Base-by-base conservation (phyloP, 2,329 filamentous ascomycete species). In the Trichoderma harzianum region DNA sequence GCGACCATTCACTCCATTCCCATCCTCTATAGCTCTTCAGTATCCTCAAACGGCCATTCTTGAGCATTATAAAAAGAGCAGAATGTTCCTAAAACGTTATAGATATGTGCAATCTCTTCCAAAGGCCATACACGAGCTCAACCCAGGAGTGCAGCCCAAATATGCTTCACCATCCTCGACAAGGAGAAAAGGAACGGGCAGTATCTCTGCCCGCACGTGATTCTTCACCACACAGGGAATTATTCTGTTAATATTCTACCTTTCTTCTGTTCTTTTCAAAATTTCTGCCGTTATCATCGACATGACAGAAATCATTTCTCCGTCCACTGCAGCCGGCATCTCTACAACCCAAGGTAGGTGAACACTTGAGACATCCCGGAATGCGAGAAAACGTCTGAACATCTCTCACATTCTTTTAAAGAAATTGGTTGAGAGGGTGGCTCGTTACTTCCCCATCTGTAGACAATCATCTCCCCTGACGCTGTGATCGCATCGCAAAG, bases 1-100 rank as follows among this genome's bases (percentile, higher is more conserved):
- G 51, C 34, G n/a, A 28, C 53, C 51, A 39, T 43, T 67, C 55
- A 55, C 30, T 67, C 43, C 18, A 67, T 26, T 4, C 6, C 16
- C 10, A 10, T 43, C 7, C 53, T 67, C 43, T 32, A 2, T 1
- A 7, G 24, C 7, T 26, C 53, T 58, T 1, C 51, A 67, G 5
- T 3, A n/a, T 57, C 24, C 36, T 5, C 32, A 67, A 21, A 43
- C 4, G 3, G 2, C 6, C 0, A 11, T 16, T 7, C 18, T 16
- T 34, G 2, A 2, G 1, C 3, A 10, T 43, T 0, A 30, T 2
- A 4, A 43, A 7, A 3, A 1, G 1, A 1, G 0, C 3, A 18
- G 24, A 21, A 5, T 5, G 24, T 32, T 32, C 1, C 16, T 18
- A 7, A 30, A 0, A 11, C 1, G 12, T 14, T 12, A 43, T 7